Evolutionary conservation across 1,139 yeast species (phyloP), one percentile per base, ranked within the genome.

Genomic region (Martiniozyma asiatica): DNA sequence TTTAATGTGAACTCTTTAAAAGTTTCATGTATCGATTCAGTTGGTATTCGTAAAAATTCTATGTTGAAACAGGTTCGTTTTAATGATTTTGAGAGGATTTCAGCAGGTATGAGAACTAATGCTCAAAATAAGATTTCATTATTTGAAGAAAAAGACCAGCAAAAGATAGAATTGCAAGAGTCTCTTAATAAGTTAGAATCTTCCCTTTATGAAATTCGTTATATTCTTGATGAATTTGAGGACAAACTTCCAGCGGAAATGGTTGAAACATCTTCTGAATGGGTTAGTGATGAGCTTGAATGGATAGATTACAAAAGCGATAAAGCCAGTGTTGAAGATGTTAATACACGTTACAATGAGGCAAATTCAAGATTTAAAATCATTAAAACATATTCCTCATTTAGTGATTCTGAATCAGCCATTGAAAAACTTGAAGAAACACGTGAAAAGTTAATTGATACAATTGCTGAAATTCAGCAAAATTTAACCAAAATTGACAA

Each of bases 301-400:
- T 82, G 94, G 94, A 58, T 84, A 22, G 94, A 82, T 33, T 73
- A 68, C 41, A 87, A 76, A 14, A 68, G 82, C 32, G 80, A 73
- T 34, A 61, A 59, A 19, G 68, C 82, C 1, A 40, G 62, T 3
- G 11, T 35, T 8, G 15, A 15, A 2, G 35, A 35, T 7, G 27
- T 38, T n/a, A 8, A 14, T 3, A 43, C 47, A 7, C n/a, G n/a
- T n/a, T n/a, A 62, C 47, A 37, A 45, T 53, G 9, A 46, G 47
- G 2, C 50, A 47, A 7, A 42, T 65, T 8, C 43, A 51, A 12
- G 38, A 35, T 1, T 39, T 51, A 15, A 47, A 11, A 52, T 48
- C 26, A 45, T 63, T 14, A 48, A 53, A 24, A 42, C 48, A 2
- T 61, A 48, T 33, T 35, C 59, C 17, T 42, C 44, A 5, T 47